Evolutionary conservation across 1,139 yeast species (phyloP).

Genomic region (Blastobotrys buckinghamii): DNA sequence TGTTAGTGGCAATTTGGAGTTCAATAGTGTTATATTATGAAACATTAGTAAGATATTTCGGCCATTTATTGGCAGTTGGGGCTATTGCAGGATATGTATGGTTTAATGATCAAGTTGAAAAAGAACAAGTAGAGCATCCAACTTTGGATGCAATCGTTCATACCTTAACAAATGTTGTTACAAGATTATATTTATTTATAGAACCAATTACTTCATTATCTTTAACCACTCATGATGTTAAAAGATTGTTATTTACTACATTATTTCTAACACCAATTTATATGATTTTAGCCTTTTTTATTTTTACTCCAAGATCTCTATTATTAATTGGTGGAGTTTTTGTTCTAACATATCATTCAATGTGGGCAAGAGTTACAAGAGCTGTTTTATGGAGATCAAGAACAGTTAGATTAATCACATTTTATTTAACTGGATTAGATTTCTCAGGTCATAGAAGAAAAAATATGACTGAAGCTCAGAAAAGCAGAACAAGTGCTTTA

Average conservation of each 20-base stretch:
- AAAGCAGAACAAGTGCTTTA: constrained; percentile 30
- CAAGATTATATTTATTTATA: constrained; percentile 69
- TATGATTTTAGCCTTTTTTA: constrained; percentile 57
- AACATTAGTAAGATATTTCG: constrained; percentile 63
- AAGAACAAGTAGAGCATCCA: constrained; percentile 60
- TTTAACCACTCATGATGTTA: constrained; percentile 69
- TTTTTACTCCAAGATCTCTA: constrained; percentile 67
- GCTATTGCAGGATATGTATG: constrained; percentile 59
- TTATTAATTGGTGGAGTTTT: constrained; percentile 56
- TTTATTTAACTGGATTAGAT: constrained; percentile 83
- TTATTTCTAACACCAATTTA: constrained; percentile 81
- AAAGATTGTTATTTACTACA: constrained; percentile 74
- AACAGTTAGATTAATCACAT: constrained; percentile 60
- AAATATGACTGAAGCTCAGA: constrained; percentile 21
- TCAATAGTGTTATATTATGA: constrained; percentile 70
- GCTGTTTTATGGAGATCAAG: constrained; percentile 79
- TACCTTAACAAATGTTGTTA: constrained; percentile 66
- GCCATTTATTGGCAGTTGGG: constrained; percentile 70
- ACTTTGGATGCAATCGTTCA: constrained; percentile 88
- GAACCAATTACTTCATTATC: constrained; percentile 70
- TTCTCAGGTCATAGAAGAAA: constrained; percentile 49
- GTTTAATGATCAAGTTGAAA: constrained; percentile 33
- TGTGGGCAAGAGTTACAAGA: constrained; percentile 76
- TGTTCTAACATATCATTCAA: constrained; percentile 76
- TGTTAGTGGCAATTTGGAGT: constrained; percentile 52